Evolutionary conservation across 2,329 filamentous ascomycete genomes (phyloP), one percentile per base, ranked within the genome.

Genomic region (Xylariaceae sp.): DNA sequence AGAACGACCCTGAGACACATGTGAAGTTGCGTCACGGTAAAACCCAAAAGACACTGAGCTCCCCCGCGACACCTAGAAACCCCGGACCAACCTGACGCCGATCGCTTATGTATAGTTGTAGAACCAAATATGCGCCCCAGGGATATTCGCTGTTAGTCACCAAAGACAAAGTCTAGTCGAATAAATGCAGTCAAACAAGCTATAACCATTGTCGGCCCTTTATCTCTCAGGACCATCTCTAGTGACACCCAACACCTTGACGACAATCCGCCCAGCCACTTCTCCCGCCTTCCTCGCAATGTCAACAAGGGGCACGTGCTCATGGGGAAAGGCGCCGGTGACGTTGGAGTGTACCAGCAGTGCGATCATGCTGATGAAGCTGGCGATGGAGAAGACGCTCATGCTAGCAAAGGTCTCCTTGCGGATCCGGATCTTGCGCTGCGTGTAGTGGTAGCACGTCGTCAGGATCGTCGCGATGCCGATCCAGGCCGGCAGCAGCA

Each of bases 371-470:
- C 83, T 90, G 64, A 90, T 80, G 73, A 89, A 91, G 72, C 85
- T 89, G 30, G 87, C 86, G 58, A 89, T 83, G 45, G 86, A 90
- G 67, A 92, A 89, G 59, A 91, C 85, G 62, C 86, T 85, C 59
- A 92, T 81, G n/a, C 87, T 89, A 8, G 87, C 87, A 40, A 85
- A 85, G 1, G 88, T 92, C 74, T 91, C 88, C 66, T 89, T 90
- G 66, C 86, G 84, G 64, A 92, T 92, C 65, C 86, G 90, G 68
- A 91, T 88, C 67, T 88, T 88, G 63, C 88, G 86, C 71, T 92
- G 87, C 11, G 87, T 90, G 56, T 88, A 78, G 69, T 92, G 88
- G 72, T 92, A 92, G 61, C 87, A 80, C 48, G 87, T 80, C 1
- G 89, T 91, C 33, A 92, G 75, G 35, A 85, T 88, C 45, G 85